Base-by-base conservation (phyloP, 2,329 filamentous ascomycete genomes). In the Triangularia setosa region DNA sequence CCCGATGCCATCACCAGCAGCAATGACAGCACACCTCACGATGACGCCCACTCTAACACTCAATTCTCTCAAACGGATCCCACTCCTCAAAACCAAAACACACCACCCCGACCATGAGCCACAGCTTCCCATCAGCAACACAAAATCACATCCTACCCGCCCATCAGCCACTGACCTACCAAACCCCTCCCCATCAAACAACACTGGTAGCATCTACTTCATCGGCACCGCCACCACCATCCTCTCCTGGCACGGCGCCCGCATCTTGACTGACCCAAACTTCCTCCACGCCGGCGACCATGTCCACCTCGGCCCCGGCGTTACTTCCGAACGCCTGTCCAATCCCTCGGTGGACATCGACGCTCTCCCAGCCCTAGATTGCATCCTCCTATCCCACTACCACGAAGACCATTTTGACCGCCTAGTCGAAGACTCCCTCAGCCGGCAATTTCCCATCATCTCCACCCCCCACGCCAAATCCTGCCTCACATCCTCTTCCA, bases 251-350 rank as follows among this genome's bases (percentile, higher is more conserved):
- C 73, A 78, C 65, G 80, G 79, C 53, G 73, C 84, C 56, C 79
- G 83, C 28, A 78, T 87, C 65, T 78, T 87, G 58, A 87, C 84
- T 0, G 83, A 84, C 72, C 84, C 86, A 8, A 88, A 89, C 73
- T 90, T 90, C 74, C 79, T 90, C 0, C 87, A 88, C 69, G 81
- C 82, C 1, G 86, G 87, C 30, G 86, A 89, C 69, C 84, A 89
- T 69, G 86, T 90, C 8, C 87, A 90, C 72, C 80, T 90, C 1
- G 87, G 87, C 0, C 87, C 87, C 0, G 86, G 86, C 0, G 85
- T 89, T 1, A 83, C 79, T 1, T 82, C 79, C 0, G 79, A 78
- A 24, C 78, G 87, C 1, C 73, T 75, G 24, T 88, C 83, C 0
- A 83, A 90, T 67, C 87, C 87, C 23, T 84, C 84, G 0, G 78